Evolutionary conservation across 2,329 filamentous ascomycete genomes (phyloP).

Genomic region (Hymenoscyphus fraxineus): DNA sequence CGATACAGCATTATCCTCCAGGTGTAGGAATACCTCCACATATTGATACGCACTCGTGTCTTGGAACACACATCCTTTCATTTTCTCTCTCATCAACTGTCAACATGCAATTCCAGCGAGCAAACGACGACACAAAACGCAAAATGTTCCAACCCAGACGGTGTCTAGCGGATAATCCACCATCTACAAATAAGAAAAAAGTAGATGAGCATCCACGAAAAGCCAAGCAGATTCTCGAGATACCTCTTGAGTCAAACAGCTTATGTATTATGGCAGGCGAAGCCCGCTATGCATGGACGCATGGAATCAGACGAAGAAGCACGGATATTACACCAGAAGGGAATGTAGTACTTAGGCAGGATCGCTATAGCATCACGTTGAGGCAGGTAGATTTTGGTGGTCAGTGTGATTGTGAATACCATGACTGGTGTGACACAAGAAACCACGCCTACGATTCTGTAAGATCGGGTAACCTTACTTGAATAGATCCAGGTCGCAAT

Average conservation of each 20-base stretch:
- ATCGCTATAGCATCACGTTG: conserved; percentile 7
- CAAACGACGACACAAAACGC: conserved; percentile 7
- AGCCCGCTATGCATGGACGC: conserved; percentile 7
- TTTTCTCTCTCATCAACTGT: conserved; percentile 7
- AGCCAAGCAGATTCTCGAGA: conserved; percentile 5
- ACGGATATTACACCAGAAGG: conserved; percentile 2
- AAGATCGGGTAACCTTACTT: background rate
- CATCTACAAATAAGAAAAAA: background rate
- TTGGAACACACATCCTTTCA: conserved; percentile 5
- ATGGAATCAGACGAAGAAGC: conserved; percentile 9
- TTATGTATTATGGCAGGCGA: conserved; percentile 8
- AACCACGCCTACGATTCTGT: conserved; percentile 6
- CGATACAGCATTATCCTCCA: conserved; percentile 7
- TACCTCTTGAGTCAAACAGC: conserved; percentile 5
- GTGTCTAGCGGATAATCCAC: conserved; percentile 1
- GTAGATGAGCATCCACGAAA: background rate
- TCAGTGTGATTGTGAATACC: conserved; percentile 5
- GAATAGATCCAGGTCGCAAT: background rate
- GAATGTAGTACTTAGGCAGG: background rate
- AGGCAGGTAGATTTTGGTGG: conserved; percentile 6
- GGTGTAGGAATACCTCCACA: conserved; percentile 6
- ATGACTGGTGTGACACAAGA: conserved; percentile 7
- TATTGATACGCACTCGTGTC: conserved; percentile 7
- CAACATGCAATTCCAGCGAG: conserved; percentile 8
- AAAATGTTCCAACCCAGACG: conserved; percentile 9